phyloP scores from a whole-genome alignment of 306 rosid species.

The Vigna unguiculata region DNA sequence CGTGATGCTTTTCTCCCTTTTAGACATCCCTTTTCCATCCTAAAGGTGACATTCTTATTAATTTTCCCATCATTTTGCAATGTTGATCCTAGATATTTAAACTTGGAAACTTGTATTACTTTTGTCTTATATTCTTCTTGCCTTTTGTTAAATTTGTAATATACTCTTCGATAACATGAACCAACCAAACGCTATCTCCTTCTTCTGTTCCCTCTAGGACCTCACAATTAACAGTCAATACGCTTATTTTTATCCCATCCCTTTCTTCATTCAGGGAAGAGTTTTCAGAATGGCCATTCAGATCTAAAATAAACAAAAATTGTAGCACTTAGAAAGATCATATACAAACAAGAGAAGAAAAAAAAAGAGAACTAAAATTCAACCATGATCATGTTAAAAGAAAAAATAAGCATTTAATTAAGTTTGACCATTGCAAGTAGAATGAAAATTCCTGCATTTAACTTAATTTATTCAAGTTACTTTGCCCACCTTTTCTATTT shows the following conservation, averaged over 20 bases:
- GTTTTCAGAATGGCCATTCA: background rate
- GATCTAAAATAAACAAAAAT: background rate
- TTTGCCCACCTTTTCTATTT: constrained; percentile 4
- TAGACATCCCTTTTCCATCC: too few species aligned
- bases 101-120: too few species aligned
- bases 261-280: background rate
- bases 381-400: constrained; percentile 13
- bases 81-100: too few species aligned
- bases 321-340: background rate
- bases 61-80: too few species aligned
- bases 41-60: too few species aligned
- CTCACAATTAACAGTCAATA: background rate
- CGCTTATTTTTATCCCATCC: background rate
- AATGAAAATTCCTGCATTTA: background rate
- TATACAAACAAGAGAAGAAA: background rate
- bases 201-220: too few species aligned
- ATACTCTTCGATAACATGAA: too few species aligned
- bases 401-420: background rate
- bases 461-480: constrained; percentile 28
- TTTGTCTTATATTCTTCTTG: too few species aligned
- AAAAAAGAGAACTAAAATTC: background rate
- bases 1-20: too few species aligned
- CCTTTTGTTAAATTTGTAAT: too few species aligned
- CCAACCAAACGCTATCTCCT: too few species aligned
- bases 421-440: background rate